Conservation (phyloP, 176 grass and related monocot species). For the Triticum timopheevii region DNA sequence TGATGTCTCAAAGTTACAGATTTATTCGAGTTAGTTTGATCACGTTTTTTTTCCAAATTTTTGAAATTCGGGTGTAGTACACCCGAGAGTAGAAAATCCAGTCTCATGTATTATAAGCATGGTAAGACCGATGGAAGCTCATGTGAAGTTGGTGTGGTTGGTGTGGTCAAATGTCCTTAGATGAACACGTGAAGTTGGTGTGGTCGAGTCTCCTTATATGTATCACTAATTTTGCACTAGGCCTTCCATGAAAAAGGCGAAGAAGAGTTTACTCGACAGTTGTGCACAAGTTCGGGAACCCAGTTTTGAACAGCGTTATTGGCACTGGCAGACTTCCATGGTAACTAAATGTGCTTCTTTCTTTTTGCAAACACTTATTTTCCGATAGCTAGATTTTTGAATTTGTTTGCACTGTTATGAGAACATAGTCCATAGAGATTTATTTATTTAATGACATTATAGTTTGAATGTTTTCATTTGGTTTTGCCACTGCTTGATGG, state of each 20-base stretch:
- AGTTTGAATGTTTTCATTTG: neutral
- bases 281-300: neutral
- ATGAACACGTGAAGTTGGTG: neutral
- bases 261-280: neutral
- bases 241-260: neutral
- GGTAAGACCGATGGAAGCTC: neutral
- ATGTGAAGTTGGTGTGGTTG: neutral
- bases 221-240: neutral
- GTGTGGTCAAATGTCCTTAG: neutral
- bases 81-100: too few relatives aligned
- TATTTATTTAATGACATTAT: neutral
- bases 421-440: neutral
- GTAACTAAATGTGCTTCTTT: neutral
- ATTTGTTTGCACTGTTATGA: neutral
- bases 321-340: neutral
- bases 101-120: neutral
- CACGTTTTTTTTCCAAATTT: too few relatives aligned
- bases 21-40: too few relatives aligned
- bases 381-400: neutral
- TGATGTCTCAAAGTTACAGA: too few relatives aligned
- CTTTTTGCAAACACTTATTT: neutral
- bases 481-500: neutral
- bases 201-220: neutral
- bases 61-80: too few relatives aligned
- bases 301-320: neutral